phyloP scores from a whole-genome alignment of 345 rosid genomes.

The Euphorbia lathyris region DNA sequence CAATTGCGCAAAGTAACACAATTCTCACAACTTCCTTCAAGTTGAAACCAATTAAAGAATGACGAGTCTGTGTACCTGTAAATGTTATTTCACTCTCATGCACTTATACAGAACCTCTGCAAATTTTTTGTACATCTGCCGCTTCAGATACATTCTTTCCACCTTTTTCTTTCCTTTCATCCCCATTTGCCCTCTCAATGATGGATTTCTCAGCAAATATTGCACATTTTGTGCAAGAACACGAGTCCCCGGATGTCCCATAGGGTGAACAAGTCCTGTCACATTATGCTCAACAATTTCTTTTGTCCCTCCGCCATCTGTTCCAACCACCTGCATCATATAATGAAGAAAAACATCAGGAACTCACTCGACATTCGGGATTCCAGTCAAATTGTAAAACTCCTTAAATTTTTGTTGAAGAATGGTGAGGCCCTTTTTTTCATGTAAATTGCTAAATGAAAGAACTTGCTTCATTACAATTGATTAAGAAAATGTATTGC shows the following conservation, averaged over 20 bases:
- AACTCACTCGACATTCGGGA: too few species aligned
- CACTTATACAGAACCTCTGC: constrained; percentile 72
- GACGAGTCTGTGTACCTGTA: background rate
- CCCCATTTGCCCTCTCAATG: constrained; percentile 53
- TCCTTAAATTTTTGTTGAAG: too few species aligned
- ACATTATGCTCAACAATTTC: constrained; percentile 78
- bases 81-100: constrained; percentile 56
- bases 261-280: constrained; percentile 80
- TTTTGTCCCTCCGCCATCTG: constrained; percentile 88
- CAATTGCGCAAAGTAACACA: constrained; percentile 1
- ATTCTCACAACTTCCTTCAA: constrained; percentile 12
- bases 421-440: background rate
- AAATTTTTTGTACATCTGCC: constrained; percentile 79
- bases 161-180: constrained; percentile 64
- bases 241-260: constrained; percentile 52
- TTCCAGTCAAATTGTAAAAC: too few species aligned
- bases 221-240: constrained; percentile 54
- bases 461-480: background rate
- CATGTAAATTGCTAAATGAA: background rate
- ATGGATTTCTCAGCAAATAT: constrained; percentile 52
- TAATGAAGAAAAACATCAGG: background rate
- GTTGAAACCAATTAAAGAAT: constrained; percentile 41
- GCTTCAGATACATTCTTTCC: constrained; percentile 65
- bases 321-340: constrained; percentile 68
- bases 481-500: background rate